These are phyloP conservation scores for Cyclocybe aegerita DNA, from an alignment of 768 basidiomycete genomes.

Conservation along the genomic window DNA sequence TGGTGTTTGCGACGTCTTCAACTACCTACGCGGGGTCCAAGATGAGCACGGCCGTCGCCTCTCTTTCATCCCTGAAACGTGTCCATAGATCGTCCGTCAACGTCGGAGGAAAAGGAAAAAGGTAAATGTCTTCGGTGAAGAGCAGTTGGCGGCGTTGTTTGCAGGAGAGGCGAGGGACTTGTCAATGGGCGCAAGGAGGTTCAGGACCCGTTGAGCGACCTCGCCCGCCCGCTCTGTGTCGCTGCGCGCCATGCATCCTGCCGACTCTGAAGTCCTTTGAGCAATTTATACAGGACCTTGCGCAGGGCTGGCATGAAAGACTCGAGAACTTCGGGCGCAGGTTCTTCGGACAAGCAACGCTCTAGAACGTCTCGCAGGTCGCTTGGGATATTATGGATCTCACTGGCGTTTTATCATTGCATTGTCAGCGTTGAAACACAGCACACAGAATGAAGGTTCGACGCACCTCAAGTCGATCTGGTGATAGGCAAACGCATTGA, in stretches of 20 bases:
- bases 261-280: conserved; percentile 81
- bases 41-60: no score
- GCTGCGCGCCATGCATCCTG: conserved; percentile 39
- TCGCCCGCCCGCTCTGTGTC: no score
- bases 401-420: conserved; percentile 36
- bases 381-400: conserved; percentile 60
- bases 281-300: conserved; percentile 74
- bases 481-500: conserved; percentile 71
- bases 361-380: conserved; percentile 70
- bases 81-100: no score
- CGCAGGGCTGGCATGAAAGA: conserved; percentile 81
- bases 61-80: no score
- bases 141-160: no score
- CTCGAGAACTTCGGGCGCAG: conserved; percentile 68
- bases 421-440: not conserved
- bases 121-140: no score
- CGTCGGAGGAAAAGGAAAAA: no score
- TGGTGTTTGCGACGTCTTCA: no score
- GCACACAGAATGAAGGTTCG: not conserved
- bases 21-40: no score
- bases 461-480: conserved; percentile 78
- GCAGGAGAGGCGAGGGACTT: no score
- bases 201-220: no score
- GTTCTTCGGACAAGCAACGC: conserved; percentile 70
- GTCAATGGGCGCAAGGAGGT: no score